Evolutionary conservation across 371 early-diverging fungal species (phyloP), one percentile per base, ranked within the genome.

Genomic region (Saksenaea vasiformis): DNA sequence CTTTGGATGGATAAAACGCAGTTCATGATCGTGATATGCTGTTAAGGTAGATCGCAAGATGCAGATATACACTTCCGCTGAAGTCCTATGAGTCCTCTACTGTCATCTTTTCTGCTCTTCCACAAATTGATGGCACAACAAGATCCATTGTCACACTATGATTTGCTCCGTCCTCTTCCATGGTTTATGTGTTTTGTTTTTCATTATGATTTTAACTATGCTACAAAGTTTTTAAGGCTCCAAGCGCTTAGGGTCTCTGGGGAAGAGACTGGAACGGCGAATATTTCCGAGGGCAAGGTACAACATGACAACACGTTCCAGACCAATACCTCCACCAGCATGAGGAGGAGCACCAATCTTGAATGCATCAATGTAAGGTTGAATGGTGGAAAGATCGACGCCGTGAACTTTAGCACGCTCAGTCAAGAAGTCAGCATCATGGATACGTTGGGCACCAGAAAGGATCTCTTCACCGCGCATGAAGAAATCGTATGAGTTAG

Each of bases 401-500:
- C 88, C 95, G 61, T 93, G 92, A 37, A 74, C 89, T 59, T 87
- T 84, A 60, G 94, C 93, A 58, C 98, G 91, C 78, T 95, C 87
- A 27, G 80, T 79, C 65, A 99, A 87, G 60, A 92, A 85, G 11
- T 81, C 91, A 34, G 97, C 81, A 71, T 98, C 94, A 76, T 98
- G 98, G 65, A 99, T 90, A 89, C 99, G 97, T 85, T 99, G 99
- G 27, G 99, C 99, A 59, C 99, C 99, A 38, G 99, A 99, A 69
- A 98, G 82, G 73, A 99, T 98, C 81, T 99, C 99, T 78, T 99
- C 99, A 61, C 99, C 99, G 62, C 99, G 91, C 81, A 99, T 90
- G 85, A 99, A 99, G 83, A 99, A 98, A 87, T 99, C 99, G 80
- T 98, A 99, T 24, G 99, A 98, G 91, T 98, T 98, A 69, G 98